Evolutionary conservation across 2,329 filamentous ascomycete species (phyloP).

Genomic region (Fusarium sp.): DNA sequence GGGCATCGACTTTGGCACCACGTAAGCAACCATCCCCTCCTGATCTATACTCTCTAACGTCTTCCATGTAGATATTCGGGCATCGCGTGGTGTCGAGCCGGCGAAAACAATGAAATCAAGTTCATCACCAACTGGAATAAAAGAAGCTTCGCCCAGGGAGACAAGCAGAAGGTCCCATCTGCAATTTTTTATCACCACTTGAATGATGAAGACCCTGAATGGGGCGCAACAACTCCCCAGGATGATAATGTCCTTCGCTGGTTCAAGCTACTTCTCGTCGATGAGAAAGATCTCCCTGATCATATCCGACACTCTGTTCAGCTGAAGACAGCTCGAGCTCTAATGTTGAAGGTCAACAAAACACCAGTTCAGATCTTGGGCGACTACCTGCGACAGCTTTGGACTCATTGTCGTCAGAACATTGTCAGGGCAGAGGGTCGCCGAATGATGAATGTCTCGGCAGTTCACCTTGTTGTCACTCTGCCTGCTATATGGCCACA

Average conservation of each 20-base stretch:
- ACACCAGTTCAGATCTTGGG: constrained; percentile 45
- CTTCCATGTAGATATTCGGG: constrained; percentile 50
- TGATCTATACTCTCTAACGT: neutral
- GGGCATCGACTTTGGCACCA: constrained; percentile 29
- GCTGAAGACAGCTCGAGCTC: constrained; percentile 16
- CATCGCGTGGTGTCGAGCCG: constrained; percentile 49
- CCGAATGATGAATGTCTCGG: neutral
- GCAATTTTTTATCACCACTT: constrained; percentile 36
- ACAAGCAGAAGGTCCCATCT: constrained; percentile 49
- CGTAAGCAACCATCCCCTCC: neutral
- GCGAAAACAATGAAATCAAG: constrained; percentile 38
- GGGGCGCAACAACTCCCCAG: constrained; percentile 48
- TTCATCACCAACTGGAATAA: constrained; percentile 48
- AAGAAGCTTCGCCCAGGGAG: constrained; percentile 26
- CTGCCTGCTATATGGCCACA: constrained; percentile 58
- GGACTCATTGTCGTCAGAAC: constrained; percentile 42
- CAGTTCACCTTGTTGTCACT: constrained; percentile 53
- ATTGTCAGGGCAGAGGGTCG: constrained; percentile 43
- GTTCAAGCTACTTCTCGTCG: constrained; percentile 56
- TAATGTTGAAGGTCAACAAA: constrained; percentile 29
- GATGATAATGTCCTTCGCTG: constrained; percentile 44
- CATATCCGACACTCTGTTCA: constrained; percentile 40
- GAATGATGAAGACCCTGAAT: constrained; percentile 3
- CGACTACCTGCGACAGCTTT: constrained; percentile 48
- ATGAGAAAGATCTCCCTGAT: constrained; percentile 46